These are phyloP conservation scores for Phytophthora multivora DNA, from an alignment of 352 stramenopile species.

Conservation along the genomic window DNA sequence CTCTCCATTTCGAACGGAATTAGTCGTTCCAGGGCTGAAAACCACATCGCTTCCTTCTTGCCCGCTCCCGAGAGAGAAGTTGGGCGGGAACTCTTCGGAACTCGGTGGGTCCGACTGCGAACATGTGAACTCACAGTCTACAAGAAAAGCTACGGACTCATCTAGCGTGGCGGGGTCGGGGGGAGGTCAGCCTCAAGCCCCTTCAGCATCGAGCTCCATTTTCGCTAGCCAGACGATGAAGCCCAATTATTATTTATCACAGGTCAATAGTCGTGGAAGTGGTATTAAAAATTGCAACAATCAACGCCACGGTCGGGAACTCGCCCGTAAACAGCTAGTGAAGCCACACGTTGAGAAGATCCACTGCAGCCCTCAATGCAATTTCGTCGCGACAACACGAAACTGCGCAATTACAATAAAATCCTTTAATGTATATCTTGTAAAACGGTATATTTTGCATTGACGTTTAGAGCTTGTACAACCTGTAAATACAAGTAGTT, in stretches of 20 bases:
- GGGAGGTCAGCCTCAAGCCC: neutral
- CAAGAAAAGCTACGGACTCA: slow-evolving; percentile 1
- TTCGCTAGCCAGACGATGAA: neutral
- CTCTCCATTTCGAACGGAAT: too few species aligned
- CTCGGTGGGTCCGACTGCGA: neutral
- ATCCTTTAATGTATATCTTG: neutral
- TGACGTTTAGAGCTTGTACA: too few species aligned
- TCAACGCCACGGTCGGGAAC: neutral
- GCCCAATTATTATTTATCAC: neutral
- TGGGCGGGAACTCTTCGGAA: neutral
- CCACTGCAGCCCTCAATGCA: slow-evolving; percentile 1
- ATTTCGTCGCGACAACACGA: neutral
- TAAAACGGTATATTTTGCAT: too few species aligned
- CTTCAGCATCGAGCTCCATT: too few species aligned
- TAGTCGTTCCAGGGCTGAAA: too few species aligned
- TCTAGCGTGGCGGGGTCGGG: neutral
- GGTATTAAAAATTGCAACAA: too few species aligned
- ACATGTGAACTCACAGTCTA: neutral
- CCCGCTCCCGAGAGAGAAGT: neutral
- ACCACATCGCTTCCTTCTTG: too few species aligned
- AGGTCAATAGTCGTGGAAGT: neutral
- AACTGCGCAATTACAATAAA: too few species aligned
- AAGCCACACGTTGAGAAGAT: slow-evolving; percentile 25
- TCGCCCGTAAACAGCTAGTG: slow-evolving; percentile 6
- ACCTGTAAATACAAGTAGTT: too few species aligned